Evolutionary conservation across 2,329 filamentous ascomycete genomes (phyloP).

Genomic region (Akanthomyces uredinophilus): DNA sequence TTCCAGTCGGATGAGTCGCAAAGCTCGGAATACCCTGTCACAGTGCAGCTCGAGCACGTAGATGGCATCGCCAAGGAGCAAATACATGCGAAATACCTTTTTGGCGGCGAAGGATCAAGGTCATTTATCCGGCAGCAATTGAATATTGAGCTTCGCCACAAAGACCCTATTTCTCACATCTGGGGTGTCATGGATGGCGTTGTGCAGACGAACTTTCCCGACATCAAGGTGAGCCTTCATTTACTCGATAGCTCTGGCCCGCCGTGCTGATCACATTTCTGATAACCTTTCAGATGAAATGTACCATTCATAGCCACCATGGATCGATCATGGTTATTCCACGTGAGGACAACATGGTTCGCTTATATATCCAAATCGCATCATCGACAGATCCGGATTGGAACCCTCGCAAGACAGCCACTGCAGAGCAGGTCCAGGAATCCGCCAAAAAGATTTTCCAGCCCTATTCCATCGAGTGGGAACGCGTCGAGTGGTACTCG

Average conservation of each 20-base stretch:
- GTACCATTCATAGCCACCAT: conserved; percentile 67
- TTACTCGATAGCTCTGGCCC: background rate
- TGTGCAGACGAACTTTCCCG: conserved; percentile 67
- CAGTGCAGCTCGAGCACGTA: conserved; percentile 70
- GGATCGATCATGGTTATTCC: conserved; percentile 80
- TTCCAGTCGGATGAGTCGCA: conserved; percentile 54
- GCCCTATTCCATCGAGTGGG: conserved; percentile 64
- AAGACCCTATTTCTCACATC: conserved; percentile 64
- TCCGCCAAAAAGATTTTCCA: conserved; percentile 60
- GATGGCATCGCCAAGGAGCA: conserved; percentile 67
- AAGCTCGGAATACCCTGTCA: conserved; percentile 67
- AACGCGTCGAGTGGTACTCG: conserved; percentile 67
- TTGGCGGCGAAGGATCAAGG: conserved; percentile 65
- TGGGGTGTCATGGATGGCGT: conserved; percentile 76
- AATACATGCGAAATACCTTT: conserved; percentile 63
- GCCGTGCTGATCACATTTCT: background rate
- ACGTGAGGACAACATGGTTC: conserved; percentile 62
- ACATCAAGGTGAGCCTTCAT: conserved; percentile 56
- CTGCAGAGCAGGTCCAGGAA: conserved; percentile 57
- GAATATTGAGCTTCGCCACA: conserved; percentile 65
- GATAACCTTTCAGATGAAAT: conserved; percentile 53
- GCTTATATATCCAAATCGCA: conserved; percentile 64
- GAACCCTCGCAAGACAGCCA: conserved; percentile 58
- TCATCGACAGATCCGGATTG: conserved; percentile 57
- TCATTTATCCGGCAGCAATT: conserved; percentile 61